These are phyloP conservation scores for Sungouiozyma ichnusensis DNA, from an alignment of 805 yeast species.

Conservation along the genomic window DNA sequence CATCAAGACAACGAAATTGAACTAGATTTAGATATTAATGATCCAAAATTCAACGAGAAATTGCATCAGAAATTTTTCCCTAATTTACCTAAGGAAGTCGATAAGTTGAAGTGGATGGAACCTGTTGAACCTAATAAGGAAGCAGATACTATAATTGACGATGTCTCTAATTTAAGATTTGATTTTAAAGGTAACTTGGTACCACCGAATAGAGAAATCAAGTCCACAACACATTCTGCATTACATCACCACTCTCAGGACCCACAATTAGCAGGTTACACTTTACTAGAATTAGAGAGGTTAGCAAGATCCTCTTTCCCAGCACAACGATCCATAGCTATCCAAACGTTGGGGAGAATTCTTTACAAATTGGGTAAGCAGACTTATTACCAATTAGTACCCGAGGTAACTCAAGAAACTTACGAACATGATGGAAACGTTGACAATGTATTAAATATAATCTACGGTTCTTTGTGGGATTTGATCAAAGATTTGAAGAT, in stretches of 20 bases:
- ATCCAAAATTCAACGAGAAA: conserved; percentile 68
- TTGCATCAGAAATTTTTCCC: conserved; percentile 83
- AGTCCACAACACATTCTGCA: conserved; percentile 50
- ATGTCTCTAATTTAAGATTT: conserved; percentile 66
- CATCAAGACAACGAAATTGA: conserved; percentile 24
- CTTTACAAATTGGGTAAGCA: conserved; percentile 65
- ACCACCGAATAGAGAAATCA: conserved; percentile 40
- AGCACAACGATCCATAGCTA: conserved; percentile 79
- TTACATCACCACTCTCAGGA: conserved; percentile 86
- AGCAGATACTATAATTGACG: conserved; percentile 25
- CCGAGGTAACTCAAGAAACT: conserved; percentile 33
- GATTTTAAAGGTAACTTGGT: conserved; percentile 79
- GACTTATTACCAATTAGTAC: conserved; percentile 43
- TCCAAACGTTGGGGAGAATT: conserved; percentile 79
- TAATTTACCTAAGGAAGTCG: conserved; percentile 73
- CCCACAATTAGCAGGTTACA: conserved; percentile 88
- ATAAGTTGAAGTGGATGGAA: conserved; percentile 86
- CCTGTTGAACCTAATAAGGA: conserved; percentile 40
- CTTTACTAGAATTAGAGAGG: conserved; percentile 71
- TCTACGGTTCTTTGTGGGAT: conserved; percentile 52
- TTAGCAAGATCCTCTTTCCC: conserved; percentile 68
- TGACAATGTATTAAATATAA: conserved; percentile 27
- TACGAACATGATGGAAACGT: conserved; percentile 32
- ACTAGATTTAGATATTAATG: conserved; percentile 45
- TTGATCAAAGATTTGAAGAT: conserved; percentile 51